Conservation (phyloP, 1,139 yeast species). For the Sugiyamaella neomexicana region DNA sequence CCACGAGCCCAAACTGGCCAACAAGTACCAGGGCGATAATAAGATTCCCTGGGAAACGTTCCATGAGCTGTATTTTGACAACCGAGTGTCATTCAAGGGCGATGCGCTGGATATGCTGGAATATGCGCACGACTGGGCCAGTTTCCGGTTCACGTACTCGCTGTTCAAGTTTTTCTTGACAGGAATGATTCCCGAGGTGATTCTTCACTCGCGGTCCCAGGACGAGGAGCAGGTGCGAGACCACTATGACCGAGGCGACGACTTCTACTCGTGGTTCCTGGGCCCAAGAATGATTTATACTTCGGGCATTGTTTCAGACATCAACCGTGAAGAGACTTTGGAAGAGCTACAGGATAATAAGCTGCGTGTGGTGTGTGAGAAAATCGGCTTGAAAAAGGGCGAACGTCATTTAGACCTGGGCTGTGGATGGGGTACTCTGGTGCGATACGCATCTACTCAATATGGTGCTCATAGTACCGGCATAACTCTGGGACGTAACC, state of each 20-base stretch:
- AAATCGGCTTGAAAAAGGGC: slow-evolving; percentile 70
- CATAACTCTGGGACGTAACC: slow-evolving; percentile 85
- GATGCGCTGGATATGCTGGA: slow-evolving; percentile 83
- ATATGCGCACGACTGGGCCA: slow-evolving; percentile 89
- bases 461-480: slow-evolving; percentile 89
- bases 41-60: slow-evolving; percentile 93
- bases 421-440: slow-evolving; percentile 96
- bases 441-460: slow-evolving; percentile 78
- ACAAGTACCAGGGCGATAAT: slow-evolving; percentile 66
- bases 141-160: slow-evolving; percentile 72
- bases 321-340: slow-evolving; percentile 67
- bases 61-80: slow-evolving; percentile 82
- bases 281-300: slow-evolving; percentile 96
- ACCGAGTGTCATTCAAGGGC: slow-evolving; percentile 84
- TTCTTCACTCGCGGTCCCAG: slow-evolving; percentile 87
- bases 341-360: slow-evolving; percentile 92
- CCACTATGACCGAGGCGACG: slow-evolving; percentile 96
- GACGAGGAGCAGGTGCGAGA: slow-evolving; percentile 97
- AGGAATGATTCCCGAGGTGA: slow-evolving; percentile 92
- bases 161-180: slow-evolving; percentile 79
- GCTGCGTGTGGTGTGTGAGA: slow-evolving; percentile 82
- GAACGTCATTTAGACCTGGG: slow-evolving; percentile 82
- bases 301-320: slow-evolving; percentile 78
- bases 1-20: slow-evolving; percentile 71
- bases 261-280: slow-evolving; percentile 88